These are phyloP conservation scores for Trichosporon ovoides DNA, from an alignment of 1,284 basidiomycete species.

Conservation along the genomic window DNA sequence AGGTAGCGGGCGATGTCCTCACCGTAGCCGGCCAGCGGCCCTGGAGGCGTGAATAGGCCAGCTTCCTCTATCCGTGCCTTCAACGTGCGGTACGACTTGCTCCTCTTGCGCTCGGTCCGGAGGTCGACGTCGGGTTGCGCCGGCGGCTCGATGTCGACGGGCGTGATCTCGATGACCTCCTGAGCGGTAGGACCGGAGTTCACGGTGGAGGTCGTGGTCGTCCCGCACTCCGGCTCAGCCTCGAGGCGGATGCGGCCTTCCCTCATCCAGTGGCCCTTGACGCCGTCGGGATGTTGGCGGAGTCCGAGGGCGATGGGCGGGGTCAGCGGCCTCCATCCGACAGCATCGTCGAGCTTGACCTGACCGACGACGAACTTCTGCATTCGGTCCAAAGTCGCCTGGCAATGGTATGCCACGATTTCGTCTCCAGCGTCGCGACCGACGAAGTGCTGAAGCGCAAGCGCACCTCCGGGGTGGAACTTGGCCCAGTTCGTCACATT, in stretches of 20 bases:
- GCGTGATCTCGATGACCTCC: slow-evolving; percentile 23
- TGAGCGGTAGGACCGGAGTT: neutral
- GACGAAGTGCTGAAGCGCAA: slow-evolving; percentile 90
- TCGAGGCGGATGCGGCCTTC: slow-evolving; percentile 37
- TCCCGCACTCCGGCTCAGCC: neutral
- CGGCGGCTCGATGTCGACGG: slow-evolving; percentile 39
- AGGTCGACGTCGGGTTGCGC: slow-evolving; percentile 53
- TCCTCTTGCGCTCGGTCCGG: slow-evolving; percentile 65
- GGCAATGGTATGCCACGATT: slow-evolving; percentile 84
- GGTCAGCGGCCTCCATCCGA: slow-evolving; percentile 70
- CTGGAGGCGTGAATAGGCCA: slow-evolving; percentile 79
- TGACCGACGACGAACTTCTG: slow-evolving; percentile 67
- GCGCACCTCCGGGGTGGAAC: slow-evolving; percentile 81
- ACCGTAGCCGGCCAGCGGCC: slow-evolving; percentile 75
- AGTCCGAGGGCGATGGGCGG: slow-evolving; percentile 87
- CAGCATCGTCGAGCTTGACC: slow-evolving; percentile 48
- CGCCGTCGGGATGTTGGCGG: slow-evolving; percentile 53
- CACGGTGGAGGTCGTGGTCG: neutral
- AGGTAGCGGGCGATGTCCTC: slow-evolving; percentile 65
- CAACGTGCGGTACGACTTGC: slow-evolving; percentile 71
- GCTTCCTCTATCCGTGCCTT: slow-evolving; percentile 70
- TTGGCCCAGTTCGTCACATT: slow-evolving; percentile 77
- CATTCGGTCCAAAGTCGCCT: slow-evolving; percentile 62
- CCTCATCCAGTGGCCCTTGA: slow-evolving; percentile 40
- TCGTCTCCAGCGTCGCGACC: slow-evolving; percentile 94